Evolutionary conservation across 768 basidiomycete genomes (phyloP), one percentile per base, ranked within the genome.

Genomic region (Cantharellus cinnabarinus): DNA sequence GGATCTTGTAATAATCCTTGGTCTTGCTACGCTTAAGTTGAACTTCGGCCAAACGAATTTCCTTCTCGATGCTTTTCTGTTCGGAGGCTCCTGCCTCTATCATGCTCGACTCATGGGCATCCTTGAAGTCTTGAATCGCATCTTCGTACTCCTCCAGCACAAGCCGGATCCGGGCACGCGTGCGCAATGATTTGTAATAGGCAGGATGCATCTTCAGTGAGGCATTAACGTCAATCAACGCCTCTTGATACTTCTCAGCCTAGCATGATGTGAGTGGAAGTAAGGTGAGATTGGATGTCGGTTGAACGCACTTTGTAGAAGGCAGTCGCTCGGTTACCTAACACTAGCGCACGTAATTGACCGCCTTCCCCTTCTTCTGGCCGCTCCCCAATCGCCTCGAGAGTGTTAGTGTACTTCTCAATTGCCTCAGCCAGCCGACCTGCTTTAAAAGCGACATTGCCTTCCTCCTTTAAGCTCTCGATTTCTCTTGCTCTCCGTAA

Each of bases 1-100:
- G 74, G 64, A 87, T 87, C 71, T 86, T 85, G 68, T 86, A 87
- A 66, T 88, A 88, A 66, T 91, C 89, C 70, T 89, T 90, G 58
- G 84, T 82, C 74, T 91, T 90, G 71, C 85, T 88, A 63, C 83
- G 73, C 75, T 89, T 90, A 63, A 90, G 71, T 57, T 77, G 81
- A 2, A 78, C 79, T 70, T 93, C 87, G 0, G 88, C 88, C 68
- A 88, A 85, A 69, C 79, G 81, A 48, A 89, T 73, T 66, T 93
- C 89, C 0, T 66, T 64, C 59, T 50, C 61, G 41, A 63, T 41
- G 38, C 58, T 55, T 42, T 62, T 54, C 52, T 61, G 61, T 72
- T 76, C 56, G 89, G 73, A 29, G 77, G 73, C 69, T 5, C 69
- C 75, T 29, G 77, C 79, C 41, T 88, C 87, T 4, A 74, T 73